phyloP scores from a whole-genome alignment of 2,329 filamentous ascomycete species.

The Fusarium sororula region DNA sequence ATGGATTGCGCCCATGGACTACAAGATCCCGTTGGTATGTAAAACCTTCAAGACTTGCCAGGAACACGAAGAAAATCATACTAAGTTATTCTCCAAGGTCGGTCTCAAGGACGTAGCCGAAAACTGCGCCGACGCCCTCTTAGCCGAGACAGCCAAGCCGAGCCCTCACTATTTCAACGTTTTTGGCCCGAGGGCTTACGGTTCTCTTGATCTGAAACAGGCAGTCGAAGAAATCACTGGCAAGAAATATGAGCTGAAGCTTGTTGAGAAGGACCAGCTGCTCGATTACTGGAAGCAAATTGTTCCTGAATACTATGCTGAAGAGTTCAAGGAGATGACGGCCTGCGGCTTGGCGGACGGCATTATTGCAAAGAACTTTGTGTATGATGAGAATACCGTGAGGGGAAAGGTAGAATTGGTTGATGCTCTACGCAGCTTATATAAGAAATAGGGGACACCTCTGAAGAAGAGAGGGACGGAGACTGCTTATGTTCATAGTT shows the following conservation, averaged over 20 bases:
- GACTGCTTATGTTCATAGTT: no score
- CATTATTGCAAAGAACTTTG: conserved; percentile 36
- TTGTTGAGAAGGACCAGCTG: conserved; percentile 38
- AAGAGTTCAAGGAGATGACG: conserved; percentile 45
- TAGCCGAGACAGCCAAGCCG: conserved; percentile 13
- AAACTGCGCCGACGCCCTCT: conserved; percentile 37
- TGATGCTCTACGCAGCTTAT: conserved; percentile 31
- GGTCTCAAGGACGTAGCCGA: conserved; percentile 44
- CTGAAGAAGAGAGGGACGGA: neutral
- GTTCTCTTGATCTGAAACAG: conserved; percentile 41
- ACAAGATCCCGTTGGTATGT: conserved; percentile 47
- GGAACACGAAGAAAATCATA: neutral
- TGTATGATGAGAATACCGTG: conserved; percentile 36
- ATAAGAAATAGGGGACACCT: neutral
- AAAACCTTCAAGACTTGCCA: rapidly evolving
- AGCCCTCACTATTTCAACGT: conserved; percentile 37
- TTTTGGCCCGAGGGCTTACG: conserved; percentile 44
- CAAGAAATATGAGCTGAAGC: conserved; percentile 36
- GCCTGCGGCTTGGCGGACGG: conserved; percentile 39
- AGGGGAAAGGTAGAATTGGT: conserved; percentile 40
- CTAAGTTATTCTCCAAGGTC: conserved; percentile 31
- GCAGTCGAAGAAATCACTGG: conserved; percentile 42
- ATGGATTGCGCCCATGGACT: conserved; percentile 39
- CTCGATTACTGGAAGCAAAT: conserved; percentile 36
- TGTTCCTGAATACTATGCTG: conserved; percentile 34